phyloP scores from a whole-genome alignment of 2,329 filamentous ascomycete species.

The Sphaerulina populicola region DNA sequence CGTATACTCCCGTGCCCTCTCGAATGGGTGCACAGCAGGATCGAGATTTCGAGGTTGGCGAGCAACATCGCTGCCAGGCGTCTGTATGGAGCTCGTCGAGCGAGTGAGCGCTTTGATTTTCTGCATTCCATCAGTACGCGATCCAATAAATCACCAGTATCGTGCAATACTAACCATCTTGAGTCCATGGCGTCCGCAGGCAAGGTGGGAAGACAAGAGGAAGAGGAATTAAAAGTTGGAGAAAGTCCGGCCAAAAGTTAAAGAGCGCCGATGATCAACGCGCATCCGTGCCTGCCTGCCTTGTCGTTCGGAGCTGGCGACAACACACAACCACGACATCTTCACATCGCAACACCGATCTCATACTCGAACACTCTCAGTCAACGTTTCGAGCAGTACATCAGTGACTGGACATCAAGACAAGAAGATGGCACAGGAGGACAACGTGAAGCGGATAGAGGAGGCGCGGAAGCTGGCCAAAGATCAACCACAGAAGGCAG shows the following conservation, averaged over 20 bases:
- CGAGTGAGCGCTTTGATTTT: constrained; percentile 61
- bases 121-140: constrained; percentile 26
- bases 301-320: background rate
- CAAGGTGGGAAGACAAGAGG: constrained; percentile 5
- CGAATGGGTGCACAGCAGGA: constrained; percentile 80
- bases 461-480: constrained; percentile 81
- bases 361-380: background rate
- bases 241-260: constrained; percentile 7
- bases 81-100: constrained; percentile 55
- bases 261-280: background rate
- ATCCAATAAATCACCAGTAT: background rate
- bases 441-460: constrained; percentile 60
- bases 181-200: constrained; percentile 9
- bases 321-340: constrained; percentile 1
- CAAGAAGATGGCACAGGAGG: constrained; percentile 42
- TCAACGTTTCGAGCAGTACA: background rate
- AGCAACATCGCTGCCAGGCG: constrained; percentile 57
- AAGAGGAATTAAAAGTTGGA: constrained; percentile 1
- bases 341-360: background rate
- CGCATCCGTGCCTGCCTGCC: constrained; percentile 6
- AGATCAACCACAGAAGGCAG: constrained; percentile 73
- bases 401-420: background rate
- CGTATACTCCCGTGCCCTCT: constrained; percentile 78
- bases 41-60: constrained; percentile 66
- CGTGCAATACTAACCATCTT: constrained; percentile 16